Base-by-base conservation (phyloP, 1,139 yeast species). In the Blastobotrys malaysiensis region DNA sequence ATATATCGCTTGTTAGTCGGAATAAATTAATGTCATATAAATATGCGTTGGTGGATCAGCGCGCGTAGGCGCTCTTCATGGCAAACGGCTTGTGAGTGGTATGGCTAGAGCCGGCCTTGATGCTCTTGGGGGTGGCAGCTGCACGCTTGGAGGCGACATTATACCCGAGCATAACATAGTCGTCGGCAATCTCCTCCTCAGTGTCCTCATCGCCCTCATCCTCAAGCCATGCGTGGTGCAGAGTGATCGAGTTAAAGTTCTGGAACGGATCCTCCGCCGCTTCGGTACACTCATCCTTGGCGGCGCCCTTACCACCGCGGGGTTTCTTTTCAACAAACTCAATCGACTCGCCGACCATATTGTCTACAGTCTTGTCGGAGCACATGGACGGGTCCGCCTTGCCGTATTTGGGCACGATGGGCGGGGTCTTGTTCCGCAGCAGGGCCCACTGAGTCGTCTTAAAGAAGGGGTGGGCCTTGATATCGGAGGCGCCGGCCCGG, bases 361-460 rank as follows among this genome's bases (percentile, higher is more conserved):
- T 31, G 39, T 31, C 39, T 31, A 31, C 39, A 2, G 39, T 3
- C 39, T 31, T 31, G 39, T 31, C 39, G 7, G 39, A 11, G 39
- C 39, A 2, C 14, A 11, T 3, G 7, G 39, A 11, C 7, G 39
- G 46, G 26, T 43, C 22, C 14, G 77, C 81, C 58, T 84, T 83
- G 14, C 91, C 84, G 54, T 90, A 78, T 0, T 86, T 86, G 0
- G 99, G 99, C 24, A 93, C 83, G 83, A 93, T 86, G 11, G 99
- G 99, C 1, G 99, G 98, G 56, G 86, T 85, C 66, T 86, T 95
- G 69, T 93, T 88, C 62, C 99, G 79, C 58, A 93, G 75, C 58
- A 93, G 74, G 0, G 99, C 98, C 99, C 99, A 93, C 67, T 90
- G 96, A 0, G 90, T 84, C 63, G 77, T 86, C 67, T 90, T 91